A percentile compares a stretch with the other conserved stretches of the same genome.
Conservation (phyloP, 2,329 filamentous ascomycete genomes). For the Cryphonectria japonica region DNA sequence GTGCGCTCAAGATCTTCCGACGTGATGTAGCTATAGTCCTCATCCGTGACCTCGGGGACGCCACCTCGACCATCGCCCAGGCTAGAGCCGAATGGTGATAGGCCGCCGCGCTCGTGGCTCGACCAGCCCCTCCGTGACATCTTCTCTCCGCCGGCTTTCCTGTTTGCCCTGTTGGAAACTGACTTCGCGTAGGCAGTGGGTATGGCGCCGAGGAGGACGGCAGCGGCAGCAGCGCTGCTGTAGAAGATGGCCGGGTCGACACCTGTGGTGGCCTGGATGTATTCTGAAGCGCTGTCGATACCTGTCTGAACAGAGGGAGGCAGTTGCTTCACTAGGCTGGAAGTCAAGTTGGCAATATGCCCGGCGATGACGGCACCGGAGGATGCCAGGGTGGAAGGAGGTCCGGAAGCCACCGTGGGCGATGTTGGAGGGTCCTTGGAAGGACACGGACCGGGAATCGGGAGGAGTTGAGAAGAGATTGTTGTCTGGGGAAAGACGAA, state of each 20-base stretch:
- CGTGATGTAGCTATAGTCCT: slow-evolving; percentile 84
- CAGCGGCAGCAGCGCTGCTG: slow-evolving; percentile 53
- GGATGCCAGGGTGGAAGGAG: slow-evolving; percentile 59
- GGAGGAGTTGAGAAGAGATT: neutral
- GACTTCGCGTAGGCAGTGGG: slow-evolving; percentile 39
- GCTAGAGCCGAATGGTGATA: slow-evolving; percentile 57
- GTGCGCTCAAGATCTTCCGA: slow-evolving; percentile 66
- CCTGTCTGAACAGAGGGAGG: slow-evolving; percentile 54
- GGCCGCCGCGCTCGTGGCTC: slow-evolving; percentile 42
- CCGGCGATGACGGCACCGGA: slow-evolving; percentile 57
- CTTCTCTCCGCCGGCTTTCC: slow-evolving; percentile 30
- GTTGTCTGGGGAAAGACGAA: slow-evolving; percentile 4
- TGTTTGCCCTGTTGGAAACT: slow-evolving; percentile 32
- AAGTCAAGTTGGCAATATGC: slow-evolving; percentile 59
- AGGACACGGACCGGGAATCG: slow-evolving; percentile 40
- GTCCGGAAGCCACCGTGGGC: slow-evolving; percentile 65
- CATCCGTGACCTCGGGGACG: slow-evolving; percentile 69
- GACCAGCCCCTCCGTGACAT: slow-evolving; percentile 62
- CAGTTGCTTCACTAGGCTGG: slow-evolving; percentile 44
- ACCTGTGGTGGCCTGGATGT: slow-evolving; percentile 54
- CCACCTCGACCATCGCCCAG: slow-evolving; percentile 43
- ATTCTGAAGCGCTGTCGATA: slow-evolving; percentile 58
- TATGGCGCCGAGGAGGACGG: slow-evolving; percentile 53
- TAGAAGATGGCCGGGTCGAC: slow-evolving; percentile 54
- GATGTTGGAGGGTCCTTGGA: slow-evolving; percentile 45